Base-by-base conservation (phyloP, 129 eudicot genomes). In the Escallonia herrerae region DNA sequence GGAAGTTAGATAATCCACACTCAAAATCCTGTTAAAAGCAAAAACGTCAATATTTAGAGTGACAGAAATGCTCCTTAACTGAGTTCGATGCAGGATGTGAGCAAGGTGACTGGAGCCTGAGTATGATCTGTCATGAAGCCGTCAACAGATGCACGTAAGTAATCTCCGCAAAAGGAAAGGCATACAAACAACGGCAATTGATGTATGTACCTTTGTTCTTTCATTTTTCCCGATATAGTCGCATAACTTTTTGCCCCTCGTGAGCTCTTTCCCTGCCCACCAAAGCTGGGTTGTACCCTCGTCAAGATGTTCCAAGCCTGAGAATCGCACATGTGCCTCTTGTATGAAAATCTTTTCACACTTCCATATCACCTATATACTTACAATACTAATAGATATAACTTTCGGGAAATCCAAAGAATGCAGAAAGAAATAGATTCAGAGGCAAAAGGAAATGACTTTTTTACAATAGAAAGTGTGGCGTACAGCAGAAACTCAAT, bases 191-290 rank as follows among this genome's bases (percentile, higher is more conserved):
- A 13, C 1, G n/a, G n/a, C n/a, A 47, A 38, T 4, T 2, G 9
- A 46, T 44, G 39, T 15, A 7, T 46, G 55, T 57, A 68, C 73
- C 64, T 69, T 47, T 11, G 64, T 48, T 7, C 46, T 58, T 12
- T 69, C 73, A 15, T 57, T 68, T 45, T 14, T 43, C n/a, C 56
- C 64, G 12, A 58, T 39, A 57, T 56, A 57, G 47, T 44, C 65
- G 38, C 47, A 38, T 4, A 58, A 40, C 22, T 43, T 11, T 58
- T 46, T 45, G 2, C 45, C 40, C 65, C 41, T 69, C 13, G 8
- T 15, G 8, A 69, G 44, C 47, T 47, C 66, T n/a, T 58, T 69
- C 49, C 65, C 74, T 15, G 56, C 65, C 73, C 74, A 37, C 39
- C 11, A 45, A 43, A 69, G 65, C 57, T 46, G 57, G 22, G 45